Percentiles rank a stretch among this genome's conserved stretches.
Conservation (phyloP, 176 grass and related monocot genomes). For the bread wheat (Triticum aestivum) region DNA sequence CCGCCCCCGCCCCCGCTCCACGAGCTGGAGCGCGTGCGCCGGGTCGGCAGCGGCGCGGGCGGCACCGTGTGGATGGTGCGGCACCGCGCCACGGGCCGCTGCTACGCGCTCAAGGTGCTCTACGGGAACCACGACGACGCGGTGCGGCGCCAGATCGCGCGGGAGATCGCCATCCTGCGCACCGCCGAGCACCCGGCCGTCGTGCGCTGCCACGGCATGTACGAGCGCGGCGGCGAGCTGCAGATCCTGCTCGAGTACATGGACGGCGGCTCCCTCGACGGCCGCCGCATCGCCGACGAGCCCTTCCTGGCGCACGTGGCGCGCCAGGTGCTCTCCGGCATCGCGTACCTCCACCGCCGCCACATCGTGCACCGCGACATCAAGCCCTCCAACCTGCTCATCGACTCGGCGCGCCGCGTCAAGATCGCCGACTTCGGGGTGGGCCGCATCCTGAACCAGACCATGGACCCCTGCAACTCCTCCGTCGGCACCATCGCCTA, state of each 20-base stretch:
- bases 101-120: constrained; percentile 75
- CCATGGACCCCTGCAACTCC: constrained; percentile 95
- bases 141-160: constrained; percentile 61
- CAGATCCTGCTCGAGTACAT: constrained; percentile 97
- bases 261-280: constrained; percentile 87
- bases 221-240: constrained; percentile 80
- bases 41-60: constrained; percentile 71
- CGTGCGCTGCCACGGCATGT: constrained; percentile 93
- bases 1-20: constrained; percentile 35
- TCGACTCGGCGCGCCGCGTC: constrained; percentile 57
- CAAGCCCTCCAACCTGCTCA: constrained; percentile 95
- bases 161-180: constrained; percentile 88
- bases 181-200: constrained; percentile 70
- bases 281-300: constrained; percentile 62
- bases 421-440: constrained; percentile 98
- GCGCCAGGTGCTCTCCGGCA: constrained; percentile 67
- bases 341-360: constrained; percentile 80
- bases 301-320: constrained; percentile 65
- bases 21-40: constrained; percentile 71
- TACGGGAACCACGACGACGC: constrained; percentile 79
- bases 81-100: constrained; percentile 36
- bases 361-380: constrained; percentile 98
- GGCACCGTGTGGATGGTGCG: constrained; percentile 75
- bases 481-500: constrained; percentile 86
- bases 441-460: constrained; percentile 73